Evolutionary conservation across 306 rosid genomes (phyloP).

Genomic region (Ochetophila trinervis): DNA sequence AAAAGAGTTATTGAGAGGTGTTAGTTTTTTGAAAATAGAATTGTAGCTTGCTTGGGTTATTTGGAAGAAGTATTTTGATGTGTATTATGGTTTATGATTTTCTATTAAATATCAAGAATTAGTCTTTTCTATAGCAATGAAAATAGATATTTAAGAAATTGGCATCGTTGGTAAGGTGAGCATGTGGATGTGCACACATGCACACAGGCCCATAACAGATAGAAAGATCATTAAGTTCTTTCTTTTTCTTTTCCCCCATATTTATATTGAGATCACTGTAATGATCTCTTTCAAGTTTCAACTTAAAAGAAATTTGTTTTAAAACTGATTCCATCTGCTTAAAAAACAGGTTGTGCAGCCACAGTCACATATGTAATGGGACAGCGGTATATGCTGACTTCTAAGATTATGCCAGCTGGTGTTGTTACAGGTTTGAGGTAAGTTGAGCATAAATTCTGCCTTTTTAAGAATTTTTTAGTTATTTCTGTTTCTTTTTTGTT

Average conservation of each 20-base stretch:
- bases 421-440: slow-evolving; percentile 83
- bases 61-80: not conserved
- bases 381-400: slow-evolving; percentile 65
- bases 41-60: slow-evolving; percentile 4
- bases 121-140: not conserved
- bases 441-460: slow-evolving; percentile 9
- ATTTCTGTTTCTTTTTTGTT: too few species aligned
- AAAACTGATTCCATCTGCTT: slow-evolving; percentile 16
- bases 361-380: slow-evolving; percentile 72
- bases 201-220: not conserved
- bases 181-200: not conserved
- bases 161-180: not conserved
- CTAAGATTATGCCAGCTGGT: slow-evolving; percentile 90
- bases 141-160: not conserved
- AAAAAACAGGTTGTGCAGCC: slow-evolving; percentile 58
- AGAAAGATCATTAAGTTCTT: not conserved
- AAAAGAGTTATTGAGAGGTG: not conserved
- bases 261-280: not conserved
- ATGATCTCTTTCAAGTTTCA: not conserved
- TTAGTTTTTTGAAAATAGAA: not conserved
- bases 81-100: not conserved
- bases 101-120: not conserved
- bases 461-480: not conserved
- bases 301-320: not conserved
- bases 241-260: not conserved